Conservation (phyloP, 371 early-diverging fungal species). For the Scutellospora calospora region DNA sequence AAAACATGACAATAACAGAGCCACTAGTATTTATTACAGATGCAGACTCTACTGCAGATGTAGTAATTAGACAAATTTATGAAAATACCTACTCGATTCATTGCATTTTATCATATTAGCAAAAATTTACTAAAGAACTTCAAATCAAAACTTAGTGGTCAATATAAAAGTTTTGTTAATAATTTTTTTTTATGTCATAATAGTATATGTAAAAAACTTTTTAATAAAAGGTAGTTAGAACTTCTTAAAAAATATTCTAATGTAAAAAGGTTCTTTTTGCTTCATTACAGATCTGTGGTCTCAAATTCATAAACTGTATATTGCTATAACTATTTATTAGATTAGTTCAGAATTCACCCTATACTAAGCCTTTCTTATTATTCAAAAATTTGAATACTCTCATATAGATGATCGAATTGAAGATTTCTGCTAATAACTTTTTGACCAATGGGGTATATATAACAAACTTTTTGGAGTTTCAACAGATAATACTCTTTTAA, state of each 20-base stretch:
- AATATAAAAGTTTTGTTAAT: background rate
- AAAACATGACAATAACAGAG: background rate
- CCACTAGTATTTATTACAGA: conserved; percentile 22
- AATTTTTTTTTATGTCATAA: background rate
- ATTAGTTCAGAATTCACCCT: too few relatives aligned
- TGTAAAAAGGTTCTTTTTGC: too few relatives aligned
- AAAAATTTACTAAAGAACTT: background rate
- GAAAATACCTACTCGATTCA: background rate
- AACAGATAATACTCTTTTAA: too few relatives aligned
- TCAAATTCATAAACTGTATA: too few relatives aligned
- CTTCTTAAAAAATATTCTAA: conserved; percentile 1
- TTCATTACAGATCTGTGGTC: too few relatives aligned
- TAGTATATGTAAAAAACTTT: conserved; percentile 6
- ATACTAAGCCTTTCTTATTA: too few relatives aligned
- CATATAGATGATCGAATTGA: too few relatives aligned
- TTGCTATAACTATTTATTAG: too few relatives aligned
- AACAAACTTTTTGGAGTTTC: too few relatives aligned
- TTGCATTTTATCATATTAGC: conserved; percentile 17
- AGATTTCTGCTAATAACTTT: too few relatives aligned
- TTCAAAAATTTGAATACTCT: too few relatives aligned
- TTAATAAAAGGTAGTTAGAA: background rate
- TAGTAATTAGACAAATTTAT: conserved; percentile 6
- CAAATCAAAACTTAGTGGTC: background rate
- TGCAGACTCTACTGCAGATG: background rate
- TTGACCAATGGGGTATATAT: too few relatives aligned